phyloP scores from a whole-genome alignment of 495 filamentous ascomycete genomes.

The Acidiella bohemica region DNA sequence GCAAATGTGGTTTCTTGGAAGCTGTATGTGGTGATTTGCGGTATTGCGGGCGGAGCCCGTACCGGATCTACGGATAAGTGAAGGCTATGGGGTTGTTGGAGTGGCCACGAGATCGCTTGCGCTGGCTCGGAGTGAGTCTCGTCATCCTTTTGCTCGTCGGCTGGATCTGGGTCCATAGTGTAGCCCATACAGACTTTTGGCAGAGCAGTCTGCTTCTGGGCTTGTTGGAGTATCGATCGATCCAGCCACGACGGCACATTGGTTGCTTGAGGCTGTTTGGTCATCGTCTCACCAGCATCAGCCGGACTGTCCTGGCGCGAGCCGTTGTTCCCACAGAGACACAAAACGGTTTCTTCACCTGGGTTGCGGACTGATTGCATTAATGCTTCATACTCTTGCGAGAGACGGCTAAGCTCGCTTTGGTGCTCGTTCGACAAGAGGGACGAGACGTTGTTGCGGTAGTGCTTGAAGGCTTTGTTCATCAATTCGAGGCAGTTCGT shows the following conservation, averaged over 20 bases:
- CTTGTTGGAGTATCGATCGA: neutral
- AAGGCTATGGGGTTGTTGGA: too few relatives aligned
- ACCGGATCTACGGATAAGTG: too few relatives aligned
- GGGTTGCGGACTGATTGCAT: constrained; percentile 33
- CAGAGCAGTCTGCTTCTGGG: neutral
- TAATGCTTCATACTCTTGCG: constrained; percentile 22
- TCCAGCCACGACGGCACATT: constrained; percentile 22
- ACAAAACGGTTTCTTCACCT: constrained; percentile 5
- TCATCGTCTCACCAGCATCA: too few relatives aligned
- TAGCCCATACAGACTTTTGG: neutral
- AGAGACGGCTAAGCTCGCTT: neutral
- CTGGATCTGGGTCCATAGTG: neutral
- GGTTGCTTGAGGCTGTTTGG: too few relatives aligned
- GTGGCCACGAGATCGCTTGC: too few relatives aligned
- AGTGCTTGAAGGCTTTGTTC: constrained; percentile 56
- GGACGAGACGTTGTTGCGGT: constrained; percentile 46
- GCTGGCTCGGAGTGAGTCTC: too few relatives aligned
- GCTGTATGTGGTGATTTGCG: constrained; percentile 26
- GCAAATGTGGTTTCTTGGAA: constrained; percentile 57
- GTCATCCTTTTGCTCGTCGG: too few relatives aligned
- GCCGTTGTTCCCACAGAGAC: too few relatives aligned
- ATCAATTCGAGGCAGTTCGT: constrained; percentile 57
- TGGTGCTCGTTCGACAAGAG: constrained; percentile 18
- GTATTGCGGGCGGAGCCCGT: neutral
- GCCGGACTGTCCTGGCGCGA: too few relatives aligned